Percentiles rank a stretch among this genome's conserved stretches.
phyloP scores from a whole-genome alignment of 306 rosid genomes.

The Acmispon strigosus region DNA sequence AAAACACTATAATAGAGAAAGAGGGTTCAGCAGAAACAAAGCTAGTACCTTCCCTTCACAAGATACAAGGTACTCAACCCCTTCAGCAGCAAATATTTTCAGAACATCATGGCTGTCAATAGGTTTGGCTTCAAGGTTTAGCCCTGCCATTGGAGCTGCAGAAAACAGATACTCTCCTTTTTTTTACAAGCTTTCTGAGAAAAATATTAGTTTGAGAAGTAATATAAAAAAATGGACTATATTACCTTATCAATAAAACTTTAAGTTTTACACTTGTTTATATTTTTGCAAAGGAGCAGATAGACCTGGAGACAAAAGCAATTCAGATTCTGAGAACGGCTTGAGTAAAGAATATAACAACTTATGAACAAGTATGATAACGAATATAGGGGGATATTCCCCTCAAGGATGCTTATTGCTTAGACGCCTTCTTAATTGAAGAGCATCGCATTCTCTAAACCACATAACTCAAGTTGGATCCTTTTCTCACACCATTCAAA shows the following conservation, averaged over 20 bases:
- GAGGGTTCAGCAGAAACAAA: background rate
- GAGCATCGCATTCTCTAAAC: conserved; percentile 7
- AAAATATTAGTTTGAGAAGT: conserved; percentile 6
- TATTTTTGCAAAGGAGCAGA: conserved; percentile 2
- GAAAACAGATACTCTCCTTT: conserved; percentile 17
- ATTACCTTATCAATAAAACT: background rate
- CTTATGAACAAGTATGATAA: background rate
- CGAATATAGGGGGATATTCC: conserved; percentile 20
- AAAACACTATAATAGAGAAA: background rate
- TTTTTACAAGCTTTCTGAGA: conserved; percentile 16
- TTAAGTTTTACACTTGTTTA: background rate
- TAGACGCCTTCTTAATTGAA: background rate
- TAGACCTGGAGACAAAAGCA: conserved; percentile 10
- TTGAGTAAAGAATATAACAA: background rate
- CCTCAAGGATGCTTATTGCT: conserved; percentile 7
- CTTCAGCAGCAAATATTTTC: conserved; percentile 49
- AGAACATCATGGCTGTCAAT: conserved; percentile 32
- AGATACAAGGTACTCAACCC: conserved; percentile 72
- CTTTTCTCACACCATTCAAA: background rate
- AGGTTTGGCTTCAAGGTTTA: conserved; percentile 30
- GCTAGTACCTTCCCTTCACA: conserved; percentile 69
- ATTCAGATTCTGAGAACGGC: conserved; percentile 12
- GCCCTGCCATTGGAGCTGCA: conserved; percentile 49
- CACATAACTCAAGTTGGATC: background rate
- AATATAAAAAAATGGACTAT: background rate